Evolutionary conservation across 352 stramenopile species (phyloP), one percentile per base, ranked within the genome.

Genomic region (Pythium utonaiense): DNA sequence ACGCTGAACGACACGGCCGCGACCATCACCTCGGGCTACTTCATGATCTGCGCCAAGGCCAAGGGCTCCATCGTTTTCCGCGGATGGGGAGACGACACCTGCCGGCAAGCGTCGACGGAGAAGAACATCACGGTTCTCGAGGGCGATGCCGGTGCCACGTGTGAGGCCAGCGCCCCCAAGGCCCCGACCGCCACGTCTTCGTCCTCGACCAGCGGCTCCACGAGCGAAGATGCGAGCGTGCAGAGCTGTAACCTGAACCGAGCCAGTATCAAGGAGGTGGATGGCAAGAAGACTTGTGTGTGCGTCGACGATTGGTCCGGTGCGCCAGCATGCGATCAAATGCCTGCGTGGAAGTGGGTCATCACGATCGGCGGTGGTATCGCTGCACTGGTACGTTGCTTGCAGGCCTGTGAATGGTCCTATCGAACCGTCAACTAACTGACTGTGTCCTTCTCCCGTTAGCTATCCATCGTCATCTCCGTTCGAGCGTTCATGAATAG

Each of bases 61-160:
- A 73, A 72, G 6, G 80, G 80, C 3, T 83, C 64, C 48, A 82
- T 91, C 48, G 70, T 85, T 28, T 66, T 91, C 30, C 78, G 80
- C 27, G 80, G 71, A 14, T 91, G 78, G 78, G 80, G 80, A 14
- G 55, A 49, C 8, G 72, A 89, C 40, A 66, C 69, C 3, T 91
- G 80, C 67, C 68, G 60, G 3, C 53, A 83, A 55, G 76, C 75
- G 17, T 88, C 78, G 3, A 53, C 57, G 3, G 76, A 88, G 33
- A 71, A 79, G 57, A 72, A 51, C 33, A 48, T 48, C 31, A 64
- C 44, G 44, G 45, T 67, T 8, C n/a, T 69, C 7, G 60, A 73
- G 1, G 62, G 70, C 22, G 74, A 79, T 45, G 74, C 62, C 0
- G 55, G 53, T 16, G 64, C 53, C 53, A 65, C 59, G 0, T 71